Evolutionary conservation across 257 asterid genomes (phyloP), one percentile per base, ranked within the genome.

Genomic region (Ocimum tenuiflorum): DNA sequence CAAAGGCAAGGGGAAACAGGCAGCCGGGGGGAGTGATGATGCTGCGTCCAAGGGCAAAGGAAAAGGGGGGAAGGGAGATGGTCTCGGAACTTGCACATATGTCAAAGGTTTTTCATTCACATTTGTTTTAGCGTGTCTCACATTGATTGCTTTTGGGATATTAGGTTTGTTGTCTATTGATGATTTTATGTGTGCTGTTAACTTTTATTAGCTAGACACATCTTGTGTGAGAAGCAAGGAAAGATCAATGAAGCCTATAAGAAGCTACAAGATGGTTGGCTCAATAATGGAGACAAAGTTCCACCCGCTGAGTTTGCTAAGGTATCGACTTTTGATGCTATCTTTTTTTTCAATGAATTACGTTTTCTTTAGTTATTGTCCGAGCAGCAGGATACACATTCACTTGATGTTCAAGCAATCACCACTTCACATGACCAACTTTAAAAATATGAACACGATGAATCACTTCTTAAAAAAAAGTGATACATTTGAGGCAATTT

Each of bases 281-380:
- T 94, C 52, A 61, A 67, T 67, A 88, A 85, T 10, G 99, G 96
- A 45, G 97, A 94, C 74, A 94, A 94, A 80, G 99, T 94, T 75
- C 99, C 99, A 43, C 95, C 96, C 0, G 90, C 99, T 59, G 99
- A 94, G 85, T 94, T 94, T 83, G 97, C 97, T 33, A 94, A 94
- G 95, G 99, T 90, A 62, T 39, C 39, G 63, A 4, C 19, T 53
- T 17, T 50, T 47, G 23, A 57, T 63, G 23, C n/a, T n/a, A n/a
- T n/a, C n/a, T n/a, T n/a, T 50, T 55, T 49, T 53, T 41, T 63
- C 60, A 13, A n/a, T n/a, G n/a, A 36, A 8, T 14, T 46, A 35
- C 51, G 5, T 56, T n/a, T n/a, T n/a, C n/a, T n/a, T n/a, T n/a
- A n/a, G 5, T 56, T 31, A 48, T 62, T 1, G 13, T 64, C 46